Conservation (phyloP, 1,284 basidiomycete genomes). For the Crocinoboletus sp. region DNA sequence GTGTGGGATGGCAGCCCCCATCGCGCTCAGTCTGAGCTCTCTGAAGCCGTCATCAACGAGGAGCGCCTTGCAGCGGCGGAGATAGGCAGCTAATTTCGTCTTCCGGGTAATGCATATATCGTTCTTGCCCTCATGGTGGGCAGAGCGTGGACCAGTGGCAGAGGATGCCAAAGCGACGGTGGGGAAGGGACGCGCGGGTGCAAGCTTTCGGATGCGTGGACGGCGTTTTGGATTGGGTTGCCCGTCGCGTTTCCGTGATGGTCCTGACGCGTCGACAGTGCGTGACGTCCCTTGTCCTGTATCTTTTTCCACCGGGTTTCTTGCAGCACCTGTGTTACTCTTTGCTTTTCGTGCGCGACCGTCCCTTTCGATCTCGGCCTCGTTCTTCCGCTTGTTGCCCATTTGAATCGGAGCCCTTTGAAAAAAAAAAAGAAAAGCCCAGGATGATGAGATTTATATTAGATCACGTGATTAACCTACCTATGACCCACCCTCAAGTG, state of each 20-base stretch:
- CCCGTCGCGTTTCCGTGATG: constrained; percentile 1
- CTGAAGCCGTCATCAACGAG: constrained; percentile 81
- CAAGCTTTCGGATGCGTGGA: constrained; percentile 56
- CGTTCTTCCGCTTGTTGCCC: constrained; percentile 26
- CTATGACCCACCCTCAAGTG: constrained; percentile 25
- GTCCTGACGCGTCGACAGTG: neutral
- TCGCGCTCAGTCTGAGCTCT: constrained; percentile 70
- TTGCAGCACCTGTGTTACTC: neutral
- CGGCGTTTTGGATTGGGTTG: constrained; percentile 14
- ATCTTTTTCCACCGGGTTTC: constrained; percentile 4
- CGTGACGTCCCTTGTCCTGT: neutral
- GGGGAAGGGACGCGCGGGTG: constrained; percentile 69
- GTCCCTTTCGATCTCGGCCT: neutral
- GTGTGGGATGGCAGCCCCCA: constrained; percentile 87
- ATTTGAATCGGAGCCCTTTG: constrained; percentile 2
- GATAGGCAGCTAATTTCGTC: constrained; percentile 68
- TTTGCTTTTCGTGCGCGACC: constrained; percentile 20
- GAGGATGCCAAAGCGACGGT: constrained; percentile 70
- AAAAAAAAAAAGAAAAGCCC: neutral
- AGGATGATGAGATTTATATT: neutral
- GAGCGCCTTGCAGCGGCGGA: constrained; percentile 74
- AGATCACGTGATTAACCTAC: constrained; percentile 15
- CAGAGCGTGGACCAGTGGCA: constrained; percentile 74
- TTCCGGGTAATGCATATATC: constrained; percentile 77
- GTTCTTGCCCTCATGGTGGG: constrained; percentile 69